Conservation (phyloP, 257 asterid genomes). For the Catharanthus roseus region DNA sequence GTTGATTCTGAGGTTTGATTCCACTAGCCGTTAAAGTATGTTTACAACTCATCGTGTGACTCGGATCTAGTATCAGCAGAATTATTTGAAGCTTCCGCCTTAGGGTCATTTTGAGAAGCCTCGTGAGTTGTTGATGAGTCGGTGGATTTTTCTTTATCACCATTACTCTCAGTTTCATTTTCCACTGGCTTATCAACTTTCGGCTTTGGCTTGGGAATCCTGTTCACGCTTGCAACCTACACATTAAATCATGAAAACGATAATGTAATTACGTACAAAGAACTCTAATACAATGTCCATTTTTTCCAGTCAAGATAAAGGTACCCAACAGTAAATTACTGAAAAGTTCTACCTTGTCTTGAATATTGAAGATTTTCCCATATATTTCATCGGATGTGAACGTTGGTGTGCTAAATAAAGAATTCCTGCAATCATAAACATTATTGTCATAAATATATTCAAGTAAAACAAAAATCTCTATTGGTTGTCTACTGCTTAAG, state of each 20-base stretch:
- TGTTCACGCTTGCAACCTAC: constrained; percentile 67
- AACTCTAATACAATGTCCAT: background rate
- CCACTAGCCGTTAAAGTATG: constrained; percentile 12
- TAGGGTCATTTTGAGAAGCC: constrained; percentile 43
- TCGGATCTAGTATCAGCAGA: constrained; percentile 33
- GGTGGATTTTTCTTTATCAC: constrained; percentile 37
- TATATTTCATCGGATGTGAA: constrained; percentile 89
- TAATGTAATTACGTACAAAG: too few relatives aligned
- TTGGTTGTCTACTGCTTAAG: background rate
- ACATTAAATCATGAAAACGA: background rate
- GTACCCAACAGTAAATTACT: background rate
- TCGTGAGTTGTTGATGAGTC: constrained; percentile 46
- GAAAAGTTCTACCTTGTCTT: constrained; percentile 57
- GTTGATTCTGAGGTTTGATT: constrained; percentile 21
- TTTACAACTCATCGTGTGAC: constrained; percentile 80
- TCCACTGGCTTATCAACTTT: constrained; percentile 73
- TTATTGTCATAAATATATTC: too few relatives aligned
- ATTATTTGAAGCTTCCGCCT: constrained; percentile 39
- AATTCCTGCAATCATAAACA: constrained; percentile 47
- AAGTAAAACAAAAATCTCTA: background rate
- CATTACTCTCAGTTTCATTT: constrained; percentile 40
- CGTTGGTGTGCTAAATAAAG: constrained; percentile 57
- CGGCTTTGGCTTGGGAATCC: constrained; percentile 93
- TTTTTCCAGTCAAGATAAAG: background rate
- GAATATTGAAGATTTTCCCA: constrained; percentile 63